These are phyloP conservation scores for Ceratocystis eucalypticola DNA, from an alignment of 2,329 filamentous ascomycete species.

Conservation along the genomic window DNA sequence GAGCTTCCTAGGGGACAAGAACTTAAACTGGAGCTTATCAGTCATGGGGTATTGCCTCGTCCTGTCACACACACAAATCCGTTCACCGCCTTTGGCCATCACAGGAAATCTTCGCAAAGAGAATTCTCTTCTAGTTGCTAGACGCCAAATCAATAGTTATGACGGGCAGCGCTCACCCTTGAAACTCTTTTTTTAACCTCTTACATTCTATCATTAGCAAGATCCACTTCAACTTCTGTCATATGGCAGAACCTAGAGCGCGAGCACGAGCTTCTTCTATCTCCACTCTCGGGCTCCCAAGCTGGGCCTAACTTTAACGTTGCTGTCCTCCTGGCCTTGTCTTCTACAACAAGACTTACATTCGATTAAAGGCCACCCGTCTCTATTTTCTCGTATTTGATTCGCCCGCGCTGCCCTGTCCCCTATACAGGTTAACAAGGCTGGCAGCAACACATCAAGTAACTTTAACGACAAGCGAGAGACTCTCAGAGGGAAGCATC, in stretches of 20 bases:
- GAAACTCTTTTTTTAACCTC: neutral
- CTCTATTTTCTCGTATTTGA: too few species aligned
- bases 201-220: neutral
- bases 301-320: neutral
- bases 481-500: too few species aligned
- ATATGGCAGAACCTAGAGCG: neutral
- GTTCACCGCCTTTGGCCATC: conserved; percentile 4
- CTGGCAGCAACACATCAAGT: too few species aligned
- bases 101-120: neutral
- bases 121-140: neutral
- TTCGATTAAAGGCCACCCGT: too few species aligned
- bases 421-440: too few species aligned
- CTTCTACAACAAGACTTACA: neutral
- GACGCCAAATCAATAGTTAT: neutral
- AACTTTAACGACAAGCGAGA: too few species aligned
- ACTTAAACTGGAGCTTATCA: too few species aligned
- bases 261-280: neutral
- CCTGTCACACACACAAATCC: neutral
- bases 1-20: too few species aligned
- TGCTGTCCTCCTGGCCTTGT: neutral
- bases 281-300: neutral
- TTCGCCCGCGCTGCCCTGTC: too few species aligned
- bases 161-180: neutral
- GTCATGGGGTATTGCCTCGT: neutral
- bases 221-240: conserved; percentile 2